Evolutionary conservation across 2,329 filamentous ascomycete genomes (phyloP).

Genomic region (Fusarium haematococcum): DNA sequence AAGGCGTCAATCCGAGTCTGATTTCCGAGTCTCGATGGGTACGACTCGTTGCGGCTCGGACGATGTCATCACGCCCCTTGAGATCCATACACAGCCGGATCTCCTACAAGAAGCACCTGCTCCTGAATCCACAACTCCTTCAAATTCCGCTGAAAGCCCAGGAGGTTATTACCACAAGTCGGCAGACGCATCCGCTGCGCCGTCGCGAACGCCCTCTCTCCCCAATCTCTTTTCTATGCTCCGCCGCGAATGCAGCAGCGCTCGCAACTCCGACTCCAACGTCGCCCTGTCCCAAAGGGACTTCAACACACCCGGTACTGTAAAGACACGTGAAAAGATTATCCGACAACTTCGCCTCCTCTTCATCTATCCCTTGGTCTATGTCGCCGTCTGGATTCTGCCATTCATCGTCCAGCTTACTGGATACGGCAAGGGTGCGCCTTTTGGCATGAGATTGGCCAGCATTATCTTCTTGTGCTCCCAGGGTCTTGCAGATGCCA

Average conservation of each 20-base stretch:
- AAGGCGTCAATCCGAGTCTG: conserved; percentile 15
- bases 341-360: conserved; percentile 76
- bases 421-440: conserved; percentile 50
- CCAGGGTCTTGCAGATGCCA: conserved; percentile 76
- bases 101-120: neutral
- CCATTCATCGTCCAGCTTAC: conserved; percentile 76
- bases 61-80: conserved; percentile 6
- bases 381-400: conserved; percentile 78
- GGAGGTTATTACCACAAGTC: conserved; percentile 14
- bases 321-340: conserved; percentile 65
- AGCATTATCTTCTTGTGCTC: conserved; percentile 69
- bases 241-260: conserved; percentile 30
- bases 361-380: conserved; percentile 81
- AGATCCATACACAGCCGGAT: conserved; percentile 9
- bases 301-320: conserved; percentile 46
- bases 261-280: conserved; percentile 27
- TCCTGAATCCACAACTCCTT: conserved; percentile 3
- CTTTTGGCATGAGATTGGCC: conserved; percentile 67
- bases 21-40: conserved; percentile 17
- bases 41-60: conserved; percentile 25
- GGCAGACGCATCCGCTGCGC: conserved; percentile 3
- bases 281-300: conserved; percentile 21
- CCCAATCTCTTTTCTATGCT: conserved; percentile 44
- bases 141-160: neutral
- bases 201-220: conserved; percentile 35